Base-by-base conservation (phyloP, 139 green algal species). In the Chlamydomonas eustigma region DNA sequence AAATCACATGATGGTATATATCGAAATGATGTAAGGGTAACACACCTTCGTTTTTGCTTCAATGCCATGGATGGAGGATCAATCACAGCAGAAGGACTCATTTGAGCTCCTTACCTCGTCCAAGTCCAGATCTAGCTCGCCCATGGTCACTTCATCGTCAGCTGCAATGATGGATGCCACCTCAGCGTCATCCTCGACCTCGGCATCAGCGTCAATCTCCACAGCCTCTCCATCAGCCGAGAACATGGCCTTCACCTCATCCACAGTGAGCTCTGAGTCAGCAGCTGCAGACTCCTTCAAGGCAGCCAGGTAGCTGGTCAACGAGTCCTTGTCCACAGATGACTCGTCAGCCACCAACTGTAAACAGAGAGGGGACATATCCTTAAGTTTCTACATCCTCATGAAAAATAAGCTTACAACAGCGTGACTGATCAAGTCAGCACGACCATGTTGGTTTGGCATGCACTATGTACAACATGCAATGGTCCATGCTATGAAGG, bases 161-260 rank as follows among this genome's bases (percentile, higher is more conserved):
- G 65, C 8, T 18, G 44, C 44, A 12, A 58, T 12, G 44, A 58
- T 58, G 44, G 44, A n/a, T 0, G 34, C 2, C 22, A 68, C 35
- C 0, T 73, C 1, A 3, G 2, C 44, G 28, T 69, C 51, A 39
- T 78, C 71, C 5, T 58, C 63, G 30, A 63, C 50, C 44, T 82
- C 77, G 34, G 68, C 70, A 36, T 78, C 77, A 8, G 73, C 77
- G 25, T 77, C 2, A 39, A 64, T 70, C 2, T 77, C 58, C 12
- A 38, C 18, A 2, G 71, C 1, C 71, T 78, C 77, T 34, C 3
- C 6, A 24, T 70, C 71, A 34, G 72, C 77, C 22, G 37, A 58
- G 44, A 82, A 78, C 34, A 82, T 65, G 51, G 72, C 77, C 58
- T 64, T 71, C 63, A 82, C 3, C 58, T 70, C 25, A 28, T 70